phyloP scores from a whole-genome alignment of 805 yeast genomes.

The Isabelozyma gotoi region DNA sequence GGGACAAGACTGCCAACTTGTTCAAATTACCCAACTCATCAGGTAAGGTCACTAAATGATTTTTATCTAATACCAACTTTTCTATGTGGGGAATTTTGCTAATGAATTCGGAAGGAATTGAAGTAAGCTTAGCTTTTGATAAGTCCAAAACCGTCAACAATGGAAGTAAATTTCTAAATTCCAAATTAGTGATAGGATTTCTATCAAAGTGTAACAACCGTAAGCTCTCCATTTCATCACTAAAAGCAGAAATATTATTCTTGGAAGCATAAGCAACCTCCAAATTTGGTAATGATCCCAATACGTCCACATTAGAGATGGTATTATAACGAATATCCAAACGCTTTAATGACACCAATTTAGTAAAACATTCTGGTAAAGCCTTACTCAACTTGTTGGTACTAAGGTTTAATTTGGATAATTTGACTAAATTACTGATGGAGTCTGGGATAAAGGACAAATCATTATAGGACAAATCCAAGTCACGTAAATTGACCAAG shows the following conservation, averaged over 20 bases:
- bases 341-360: conserved; percentile 58
- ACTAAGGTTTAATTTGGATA: conserved; percentile 70
- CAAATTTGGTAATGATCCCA: conserved; percentile 57
- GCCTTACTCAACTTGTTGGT: conserved; percentile 62
- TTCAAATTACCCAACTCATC: conserved; percentile 58
- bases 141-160: conserved; percentile 71
- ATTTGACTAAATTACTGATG: conserved; percentile 55
- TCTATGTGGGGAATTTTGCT: conserved; percentile 64
- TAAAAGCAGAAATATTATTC: conserved; percentile 71
- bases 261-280: conserved; percentile 75
- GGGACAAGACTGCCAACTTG: conserved; percentile 64
- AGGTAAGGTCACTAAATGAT: conserved; percentile 78
- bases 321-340: conserved; percentile 78
- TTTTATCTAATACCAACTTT: conserved; percentile 72
- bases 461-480: conserved; percentile 82
- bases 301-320: conserved; percentile 51
- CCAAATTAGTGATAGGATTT: conserved; percentile 78
- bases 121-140: conserved; percentile 78
- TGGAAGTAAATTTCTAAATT: conserved; percentile 51
- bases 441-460: conserved; percentile 60
- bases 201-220: conserved; percentile 72
- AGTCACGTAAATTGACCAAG: conserved; percentile 55
- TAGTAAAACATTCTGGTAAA: conserved; percentile 53
- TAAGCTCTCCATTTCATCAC: conserved; percentile 59
- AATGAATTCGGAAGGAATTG: conserved; percentile 66